Evolutionary conservation across 2,329 filamentous ascomycete species (phyloP), one percentile per base, ranked within the genome.

Genomic region (Colletotrichum siamense): DNA sequence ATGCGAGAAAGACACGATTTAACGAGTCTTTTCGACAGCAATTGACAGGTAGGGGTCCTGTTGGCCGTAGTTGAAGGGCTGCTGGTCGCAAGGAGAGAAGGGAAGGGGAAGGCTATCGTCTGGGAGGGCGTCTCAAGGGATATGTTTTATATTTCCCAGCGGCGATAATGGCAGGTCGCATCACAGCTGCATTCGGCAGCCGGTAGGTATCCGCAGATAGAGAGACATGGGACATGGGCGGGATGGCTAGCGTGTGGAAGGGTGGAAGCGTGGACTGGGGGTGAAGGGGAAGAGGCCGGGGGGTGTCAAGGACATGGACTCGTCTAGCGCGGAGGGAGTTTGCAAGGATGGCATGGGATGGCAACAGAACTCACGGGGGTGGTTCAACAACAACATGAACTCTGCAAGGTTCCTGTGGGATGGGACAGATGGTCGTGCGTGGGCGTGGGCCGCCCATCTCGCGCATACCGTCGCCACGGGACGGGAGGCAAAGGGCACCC

Each of bases 21-120:
- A 75, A 75, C 71, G 72, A 77, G 75, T 74, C 71, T 75, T 73
- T 62, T 16, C 69, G 75, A 75, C 73, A 72, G 68, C 67, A 65
- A 62, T 77, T 59, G 72, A 63, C 75, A 64, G 68, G 34, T 49
- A 64, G 59, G 28, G 39, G 52, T 62, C 59, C 59, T 62, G 59
- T 62, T 62, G 73, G 69, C 61, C 73, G 67, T 69, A 36, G 64
- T 73, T 62, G 44, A 69, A 32, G 39, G 69, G 73, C 69, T 77
- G 76, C 76, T 73, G 73, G 36, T 69, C 30, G 68, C 44, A 12
- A 65, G 49, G 32, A 65, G 36, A 34, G 34, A 12, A 34, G 26
- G 22, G 44, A 22, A 26, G 44, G 18, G 24, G 22, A 28, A 62
- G 24, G 26, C 1, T 22, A 9, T 36, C 36, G 32, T 8, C 9